Evolutionary conservation across 2,329 filamentous ascomycete species (phyloP), one percentile per base, ranked within the genome.

Genomic region (Epichloe coenophiala): DNA sequence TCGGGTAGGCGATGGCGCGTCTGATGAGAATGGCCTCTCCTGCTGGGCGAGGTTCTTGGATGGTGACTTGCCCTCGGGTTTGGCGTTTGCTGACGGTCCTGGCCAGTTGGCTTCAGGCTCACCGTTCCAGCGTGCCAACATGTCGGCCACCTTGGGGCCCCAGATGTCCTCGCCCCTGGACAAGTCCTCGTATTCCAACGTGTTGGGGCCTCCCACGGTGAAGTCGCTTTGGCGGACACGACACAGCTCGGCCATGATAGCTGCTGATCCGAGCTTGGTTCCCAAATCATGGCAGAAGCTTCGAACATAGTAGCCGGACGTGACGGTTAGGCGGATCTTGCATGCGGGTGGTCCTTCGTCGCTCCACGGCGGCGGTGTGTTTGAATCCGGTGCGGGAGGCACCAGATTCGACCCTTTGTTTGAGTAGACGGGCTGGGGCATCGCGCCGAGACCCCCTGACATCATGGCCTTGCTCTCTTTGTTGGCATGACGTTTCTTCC

Each of bases 251-350:
- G 86, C 81, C 91, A 98, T 97, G 57, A 93, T 75, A 36, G 78
- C 93, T 23, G 87, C 81, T 12, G 88, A 95, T 48, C 79, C 81
- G 13, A 96, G 75, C 58, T 88, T 88, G 57, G 82, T 74, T 21
- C 91, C 93, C 3, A 98, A 76, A 61, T 98, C 93, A 63, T 97
- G 89, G 59, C 88, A 90, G 58, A 98, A 81, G 52, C 86, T 94
- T 55, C 93, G 85, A 13, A 98, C 90, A 66, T 98, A 98, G 73
- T 96, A 98, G 39, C 93, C 93, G 0, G 89, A 95, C 2, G 89
- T 89, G 48, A 96, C 91, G 1, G 87, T 95, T 80, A 98, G 88
- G 51, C 86, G 83, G 53, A 98, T 80, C 61, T 80, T 84, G 46
- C 80, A 86, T 1, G 91, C 93, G 1, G 91, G 81, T 1, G 88